phyloP scores from a whole-genome alignment of 1,284 basidiomycete species.

The Mycocalia duriaeana region DNA sequence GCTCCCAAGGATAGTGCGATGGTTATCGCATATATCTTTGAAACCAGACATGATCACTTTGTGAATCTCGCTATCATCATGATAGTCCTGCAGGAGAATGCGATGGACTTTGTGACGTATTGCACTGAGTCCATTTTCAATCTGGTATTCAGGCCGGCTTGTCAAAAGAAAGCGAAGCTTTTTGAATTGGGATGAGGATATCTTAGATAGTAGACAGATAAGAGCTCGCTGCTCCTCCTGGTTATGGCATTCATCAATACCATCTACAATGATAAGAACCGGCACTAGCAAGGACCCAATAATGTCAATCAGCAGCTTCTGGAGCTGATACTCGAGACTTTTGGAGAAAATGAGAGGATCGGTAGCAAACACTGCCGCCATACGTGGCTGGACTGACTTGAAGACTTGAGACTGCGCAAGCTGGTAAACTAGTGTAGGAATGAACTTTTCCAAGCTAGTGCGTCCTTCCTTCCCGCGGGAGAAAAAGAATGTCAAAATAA shows the following conservation, averaged over 20 bases:
- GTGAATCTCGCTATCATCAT: neutral
- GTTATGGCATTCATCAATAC: neutral
- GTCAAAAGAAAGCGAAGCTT: neutral
- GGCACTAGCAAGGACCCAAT: neutral
- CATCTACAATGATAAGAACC: neutral
- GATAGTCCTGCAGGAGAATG: neutral
- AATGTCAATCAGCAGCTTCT: neutral
- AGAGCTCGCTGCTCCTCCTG: neutral
- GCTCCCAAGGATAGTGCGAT: neutral
- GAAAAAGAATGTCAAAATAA: neutral
- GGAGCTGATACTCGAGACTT: neutral
- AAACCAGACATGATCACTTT: neutral
- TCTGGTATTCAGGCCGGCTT: neutral
- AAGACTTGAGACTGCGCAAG: neutral
- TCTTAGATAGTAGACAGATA: conserved; percentile 1
- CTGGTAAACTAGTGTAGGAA: conserved; percentile 2
- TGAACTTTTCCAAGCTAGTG: neutral
- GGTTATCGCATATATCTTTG: neutral
- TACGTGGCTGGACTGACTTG: neutral
- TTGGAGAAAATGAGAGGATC: neutral
- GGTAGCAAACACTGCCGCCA: neutral
- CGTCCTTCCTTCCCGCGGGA: neutral
- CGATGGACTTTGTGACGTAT: neutral
- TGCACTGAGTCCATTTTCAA: neutral
- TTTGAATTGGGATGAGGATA: neutral